phyloP scores from a whole-genome alignment of 345 rosid species.

The Boechera stricta region DNA sequence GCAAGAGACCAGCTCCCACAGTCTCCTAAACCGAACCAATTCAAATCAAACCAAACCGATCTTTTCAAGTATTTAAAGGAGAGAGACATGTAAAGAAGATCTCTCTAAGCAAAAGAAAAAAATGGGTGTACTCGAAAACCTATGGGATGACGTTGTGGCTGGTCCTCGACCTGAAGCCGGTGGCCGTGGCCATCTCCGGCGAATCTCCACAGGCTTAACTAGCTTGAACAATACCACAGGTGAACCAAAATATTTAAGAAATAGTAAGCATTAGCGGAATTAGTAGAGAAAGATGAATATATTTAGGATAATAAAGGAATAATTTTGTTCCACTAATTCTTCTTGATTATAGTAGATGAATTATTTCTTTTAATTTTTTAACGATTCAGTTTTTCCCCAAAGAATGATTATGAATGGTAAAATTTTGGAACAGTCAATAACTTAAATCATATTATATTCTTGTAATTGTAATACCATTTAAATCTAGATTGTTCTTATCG shows the following conservation, averaged over 20 bases:
- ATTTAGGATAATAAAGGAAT: background rate
- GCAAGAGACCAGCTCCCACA: conserved; percentile 33
- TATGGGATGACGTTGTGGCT: conserved; percentile 89
- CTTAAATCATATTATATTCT: background rate
- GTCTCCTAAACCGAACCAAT: no score
- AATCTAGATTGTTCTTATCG: background rate
- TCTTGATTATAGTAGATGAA: background rate
- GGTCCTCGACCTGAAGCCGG: conserved; percentile 90
- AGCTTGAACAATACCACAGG: conserved; percentile 49
- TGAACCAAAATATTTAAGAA: background rate
- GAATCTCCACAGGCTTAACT: conserved; percentile 47
- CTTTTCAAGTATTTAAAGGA: conserved; percentile 32
- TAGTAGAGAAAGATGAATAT: background rate
- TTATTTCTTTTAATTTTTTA: no score
- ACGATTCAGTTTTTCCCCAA: no score
- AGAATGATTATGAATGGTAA: no score
- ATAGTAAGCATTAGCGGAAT: background rate
- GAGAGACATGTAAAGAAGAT: conserved; percentile 2
- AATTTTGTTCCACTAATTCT: background rate
- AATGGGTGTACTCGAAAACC: conserved; percentile 45
- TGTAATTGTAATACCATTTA: background rate
- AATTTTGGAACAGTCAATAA: background rate
- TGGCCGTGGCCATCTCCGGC: conserved; percentile 79
- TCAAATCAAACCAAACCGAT: no score
- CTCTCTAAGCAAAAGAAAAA: conserved; percentile 27